A percentile compares a stretch with the other conserved stretches of the same genome.
Conservation (phyloP, 2,329 filamentous ascomycete species). For the Sphaceloma murrayae region DNA sequence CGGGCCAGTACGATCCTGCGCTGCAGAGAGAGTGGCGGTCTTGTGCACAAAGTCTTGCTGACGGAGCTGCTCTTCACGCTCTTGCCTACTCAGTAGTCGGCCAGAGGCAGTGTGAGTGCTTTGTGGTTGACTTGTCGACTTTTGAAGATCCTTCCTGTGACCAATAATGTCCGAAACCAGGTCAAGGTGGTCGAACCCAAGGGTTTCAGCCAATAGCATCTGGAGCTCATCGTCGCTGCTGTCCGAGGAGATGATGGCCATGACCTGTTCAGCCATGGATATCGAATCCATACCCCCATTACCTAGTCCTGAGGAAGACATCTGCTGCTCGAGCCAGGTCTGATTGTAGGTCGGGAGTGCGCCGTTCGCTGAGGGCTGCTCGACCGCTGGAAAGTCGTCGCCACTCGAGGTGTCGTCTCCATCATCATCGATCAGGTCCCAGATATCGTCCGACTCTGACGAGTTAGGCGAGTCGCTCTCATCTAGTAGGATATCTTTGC, state of each 20-base stretch:
- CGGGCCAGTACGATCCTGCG: constrained; percentile 58
- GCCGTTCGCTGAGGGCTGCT: constrained; percentile 18
- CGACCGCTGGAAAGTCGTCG: constrained; percentile 44
- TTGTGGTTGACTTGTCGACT: constrained; percentile 32
- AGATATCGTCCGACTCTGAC: constrained; percentile 68
- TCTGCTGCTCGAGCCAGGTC: constrained; percentile 62
- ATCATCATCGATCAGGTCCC: constrained; percentile 77
- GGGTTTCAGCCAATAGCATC: constrained; percentile 74
- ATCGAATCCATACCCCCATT: constrained; percentile 53
- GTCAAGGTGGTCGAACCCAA: constrained; percentile 89
- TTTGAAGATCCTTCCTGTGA: constrained; percentile 59
- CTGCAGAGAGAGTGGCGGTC: constrained; percentile 57
- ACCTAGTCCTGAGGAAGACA: constrained; percentile 55
- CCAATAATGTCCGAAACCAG: constrained; percentile 84
- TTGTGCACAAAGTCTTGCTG: constrained; percentile 78
- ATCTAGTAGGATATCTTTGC: constrained; percentile 52
- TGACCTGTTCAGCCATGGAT: constrained; percentile 68
- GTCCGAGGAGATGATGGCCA: constrained; percentile 61
- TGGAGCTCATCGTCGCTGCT: constrained; percentile 77
- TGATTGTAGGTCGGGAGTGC: constrained; percentile 41
- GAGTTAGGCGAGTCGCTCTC: constrained; percentile 55
- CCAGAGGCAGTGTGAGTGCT: constrained; percentile 31
- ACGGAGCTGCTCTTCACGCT: constrained; percentile 70
- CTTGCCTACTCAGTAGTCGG: constrained; percentile 60
- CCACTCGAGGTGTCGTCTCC: constrained; percentile 53